Conservation (phyloP, 1,284 basidiomycete species). For the Nidula niveotomentosa region DNA sequence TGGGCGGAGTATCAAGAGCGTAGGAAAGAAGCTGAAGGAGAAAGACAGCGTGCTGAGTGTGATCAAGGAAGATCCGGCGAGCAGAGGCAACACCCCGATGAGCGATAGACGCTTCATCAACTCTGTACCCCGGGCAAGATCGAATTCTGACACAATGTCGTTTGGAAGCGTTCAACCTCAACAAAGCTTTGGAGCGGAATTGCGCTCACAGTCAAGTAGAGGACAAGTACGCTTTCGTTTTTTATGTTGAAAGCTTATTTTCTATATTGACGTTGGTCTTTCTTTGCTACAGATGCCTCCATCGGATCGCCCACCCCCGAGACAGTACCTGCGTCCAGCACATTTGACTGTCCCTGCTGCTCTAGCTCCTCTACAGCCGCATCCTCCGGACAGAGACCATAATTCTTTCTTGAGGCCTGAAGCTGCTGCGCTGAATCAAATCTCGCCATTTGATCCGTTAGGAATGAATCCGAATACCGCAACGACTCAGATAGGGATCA, state of each 20-base stretch:
- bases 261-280: not conserved
- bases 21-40: conserved; percentile 18
- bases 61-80: conserved; percentile 33
- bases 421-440: no score
- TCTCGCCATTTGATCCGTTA: not conserved
- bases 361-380: conserved; percentile 8
- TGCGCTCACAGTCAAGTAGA: conserved; percentile 14
- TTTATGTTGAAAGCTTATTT: conserved; percentile 5
- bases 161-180: conserved; percentile 8
- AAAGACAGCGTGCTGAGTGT: conserved; percentile 27
- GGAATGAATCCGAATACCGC: not conserved
- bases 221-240: conserved; percentile 15
- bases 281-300: not conserved
- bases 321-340: conserved; percentile 10
- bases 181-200: conserved; percentile 12
- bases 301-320: conserved; percentile 6
- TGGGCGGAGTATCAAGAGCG: conserved; percentile 12
- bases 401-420: not conserved
- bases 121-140: conserved; percentile 3
- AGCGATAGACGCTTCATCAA: conserved; percentile 8
- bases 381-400: not conserved
- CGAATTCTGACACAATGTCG: conserved; percentile 5
- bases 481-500: conserved; percentile 9
- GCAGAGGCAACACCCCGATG: conserved; percentile 26
- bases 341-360: conserved; percentile 17